Conservation (phyloP, 768 basidiomycete species). For the Tubosaeta sp. region DNA sequence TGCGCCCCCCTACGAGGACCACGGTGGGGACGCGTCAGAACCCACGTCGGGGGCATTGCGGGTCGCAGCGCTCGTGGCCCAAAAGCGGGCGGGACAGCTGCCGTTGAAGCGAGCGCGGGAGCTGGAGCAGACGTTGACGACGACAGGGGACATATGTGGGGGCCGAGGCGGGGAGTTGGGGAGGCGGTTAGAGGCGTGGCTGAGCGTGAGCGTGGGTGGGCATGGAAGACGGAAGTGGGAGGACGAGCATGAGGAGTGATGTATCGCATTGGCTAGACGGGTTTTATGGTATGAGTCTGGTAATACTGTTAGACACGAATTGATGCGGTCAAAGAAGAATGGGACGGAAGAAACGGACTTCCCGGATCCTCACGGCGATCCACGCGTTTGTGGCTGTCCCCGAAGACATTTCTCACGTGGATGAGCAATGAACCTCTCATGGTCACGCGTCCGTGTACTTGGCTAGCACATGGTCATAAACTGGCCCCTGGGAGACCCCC, state of each 20-base stretch:
- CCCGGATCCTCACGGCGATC: too few species aligned
- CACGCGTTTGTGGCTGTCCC: too few species aligned
- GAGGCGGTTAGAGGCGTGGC: slow-evolving; percentile 69
- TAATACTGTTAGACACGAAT: too few species aligned
- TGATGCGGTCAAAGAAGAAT: too few species aligned
- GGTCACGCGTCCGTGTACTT: too few species aligned
- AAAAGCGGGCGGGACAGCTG: slow-evolving; percentile 42
- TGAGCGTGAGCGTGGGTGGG: slow-evolving; percentile 42
- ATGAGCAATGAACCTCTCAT: too few species aligned
- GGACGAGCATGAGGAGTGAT: neutral
- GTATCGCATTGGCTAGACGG: too few species aligned
- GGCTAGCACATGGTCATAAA: too few species aligned
- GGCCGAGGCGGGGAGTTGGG: slow-evolving; percentile 78
- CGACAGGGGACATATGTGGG: slow-evolving; percentile 73
- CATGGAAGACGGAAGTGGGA: slow-evolving; percentile 12
- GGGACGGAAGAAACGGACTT: too few species aligned
- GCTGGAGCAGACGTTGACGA: slow-evolving; percentile 66
- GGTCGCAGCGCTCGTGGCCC: slow-evolving; percentile 24
- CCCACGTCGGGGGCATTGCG: slow-evolving; percentile 19
- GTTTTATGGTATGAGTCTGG: too few species aligned
- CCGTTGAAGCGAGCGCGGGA: slow-evolving; percentile 59
- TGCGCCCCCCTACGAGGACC: slow-evolving; percentile 1
- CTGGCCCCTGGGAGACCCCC: too few species aligned
- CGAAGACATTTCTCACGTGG: too few species aligned
- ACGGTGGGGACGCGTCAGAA: slow-evolving; percentile 4